Percentiles rank a stretch among this genome's conserved stretches.
Evolutionary conservation across 2,329 filamentous ascomycete genomes (phyloP).

Genomic region (Fusarium incarnatum): DNA sequence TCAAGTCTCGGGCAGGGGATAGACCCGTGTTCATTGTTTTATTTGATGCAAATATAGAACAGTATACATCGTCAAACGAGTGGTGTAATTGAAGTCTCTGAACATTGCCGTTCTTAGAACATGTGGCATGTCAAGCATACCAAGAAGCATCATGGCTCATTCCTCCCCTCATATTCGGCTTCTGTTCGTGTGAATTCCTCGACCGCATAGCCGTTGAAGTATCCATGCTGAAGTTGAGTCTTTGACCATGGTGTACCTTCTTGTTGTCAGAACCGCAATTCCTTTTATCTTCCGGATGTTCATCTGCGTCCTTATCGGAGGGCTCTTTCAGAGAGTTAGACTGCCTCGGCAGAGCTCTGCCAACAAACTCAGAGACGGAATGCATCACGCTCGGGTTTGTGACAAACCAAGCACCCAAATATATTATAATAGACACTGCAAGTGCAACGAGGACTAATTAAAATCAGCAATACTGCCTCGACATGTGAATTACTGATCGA

Average conservation of each 20-base stretch:
- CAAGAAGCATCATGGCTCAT: not conserved
- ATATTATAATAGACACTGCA: no score
- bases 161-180: not conserved
- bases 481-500: no score
- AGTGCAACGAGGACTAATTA: no score
- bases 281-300: not conserved
- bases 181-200: not conserved
- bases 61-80: not conserved
- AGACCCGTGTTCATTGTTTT: not conserved
- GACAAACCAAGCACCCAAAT: not conserved
- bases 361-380: not conserved
- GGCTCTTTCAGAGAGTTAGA: not conserved
- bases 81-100: not conserved
- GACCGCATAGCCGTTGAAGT: not conserved
- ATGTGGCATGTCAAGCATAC: no score
- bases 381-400: not conserved
- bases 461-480: no score
- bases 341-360: not conserved
- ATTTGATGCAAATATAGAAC: not conserved
- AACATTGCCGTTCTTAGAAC: not conserved
- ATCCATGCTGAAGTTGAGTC: not conserved
- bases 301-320: fast-evolving
- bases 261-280: not conserved
- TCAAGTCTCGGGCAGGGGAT: not conserved
- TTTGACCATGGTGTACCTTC: not conserved